These are phyloP conservation scores for Onygenales sp. DNA, from an alignment of 2,329 filamentous ascomycete species.

Conservation along the genomic window DNA sequence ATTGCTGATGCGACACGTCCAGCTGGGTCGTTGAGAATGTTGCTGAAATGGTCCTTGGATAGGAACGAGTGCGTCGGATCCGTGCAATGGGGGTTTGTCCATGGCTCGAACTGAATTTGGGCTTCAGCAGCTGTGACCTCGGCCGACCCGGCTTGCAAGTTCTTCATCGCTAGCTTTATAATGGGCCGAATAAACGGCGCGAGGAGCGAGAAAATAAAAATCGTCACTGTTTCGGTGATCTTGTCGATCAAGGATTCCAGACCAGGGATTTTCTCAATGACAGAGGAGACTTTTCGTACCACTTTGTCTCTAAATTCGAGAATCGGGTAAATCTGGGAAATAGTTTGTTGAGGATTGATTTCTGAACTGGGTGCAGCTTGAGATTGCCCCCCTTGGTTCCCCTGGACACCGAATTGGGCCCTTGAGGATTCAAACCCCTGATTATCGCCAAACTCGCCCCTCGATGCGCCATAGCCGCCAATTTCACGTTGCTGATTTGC, in stretches of 20 bases:
- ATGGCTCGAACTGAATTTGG: conserved; percentile 68
- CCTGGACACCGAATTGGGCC: conserved; percentile 14
- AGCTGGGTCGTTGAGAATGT: conserved; percentile 67
- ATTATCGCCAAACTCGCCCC: conserved; percentile 15
- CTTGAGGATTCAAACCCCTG: conserved; percentile 4
- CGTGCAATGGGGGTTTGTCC: conserved; percentile 64
- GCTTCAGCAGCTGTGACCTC: conserved; percentile 58
- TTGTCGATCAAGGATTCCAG: conserved; percentile 84
- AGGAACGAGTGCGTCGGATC: conserved; percentile 77
- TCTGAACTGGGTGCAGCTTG: conserved; percentile 26
- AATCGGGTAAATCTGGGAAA: conserved; percentile 84
- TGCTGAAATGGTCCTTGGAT: conserved; percentile 77
- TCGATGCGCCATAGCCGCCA: conserved; percentile 16
- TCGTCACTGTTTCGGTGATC: conserved; percentile 83
- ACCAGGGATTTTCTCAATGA: conserved; percentile 86
- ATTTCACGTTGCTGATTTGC: conserved; percentile 39
- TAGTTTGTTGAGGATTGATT: conserved; percentile 69
- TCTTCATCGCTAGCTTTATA: conserved; percentile 75
- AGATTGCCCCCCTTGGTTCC: conserved; percentile 16
- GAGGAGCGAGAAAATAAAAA: conserved; percentile 83
- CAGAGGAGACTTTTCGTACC: conserved; percentile 72
- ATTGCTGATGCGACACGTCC: conserved; percentile 64
- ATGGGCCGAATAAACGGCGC: conserved; percentile 88
- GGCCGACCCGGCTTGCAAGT: conserved; percentile 76
- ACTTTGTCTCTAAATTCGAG: conserved; percentile 90